A percentile compares a stretch with the other conserved stretches of the same genome.
Conservation (phyloP, 495 filamentous ascomycete species). For the Penicillium steckii region DNA sequence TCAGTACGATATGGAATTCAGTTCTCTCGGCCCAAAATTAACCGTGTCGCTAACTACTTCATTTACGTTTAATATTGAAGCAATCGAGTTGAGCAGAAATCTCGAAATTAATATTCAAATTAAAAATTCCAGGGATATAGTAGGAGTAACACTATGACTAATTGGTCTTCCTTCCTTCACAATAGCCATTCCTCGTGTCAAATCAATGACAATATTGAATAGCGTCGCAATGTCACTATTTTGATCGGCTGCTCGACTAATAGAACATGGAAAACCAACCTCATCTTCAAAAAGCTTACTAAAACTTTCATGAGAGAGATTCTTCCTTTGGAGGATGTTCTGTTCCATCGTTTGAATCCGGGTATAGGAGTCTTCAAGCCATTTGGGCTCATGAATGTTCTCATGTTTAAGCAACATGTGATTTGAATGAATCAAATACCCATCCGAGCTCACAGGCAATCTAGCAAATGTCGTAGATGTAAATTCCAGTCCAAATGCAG, state of each 20-base stretch:
- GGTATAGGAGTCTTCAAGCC: background rate
- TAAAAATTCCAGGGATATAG: background rate
- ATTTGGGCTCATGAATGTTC: background rate
- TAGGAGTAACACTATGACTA: background rate
- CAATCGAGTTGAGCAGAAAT: background rate
- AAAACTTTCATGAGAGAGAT: background rate
- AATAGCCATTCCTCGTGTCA: background rate
- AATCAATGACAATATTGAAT: background rate
- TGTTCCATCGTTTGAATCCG: background rate
- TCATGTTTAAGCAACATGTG: background rate
- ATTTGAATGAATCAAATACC: background rate
- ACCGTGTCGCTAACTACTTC: too few species aligned
- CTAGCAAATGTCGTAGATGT: background rate
- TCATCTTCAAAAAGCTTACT: background rate
- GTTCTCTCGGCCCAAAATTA: too few species aligned
- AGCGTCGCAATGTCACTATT: background rate
- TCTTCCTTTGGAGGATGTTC: background rate
- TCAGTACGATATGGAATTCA: too few species aligned
- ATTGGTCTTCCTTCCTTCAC: background rate
- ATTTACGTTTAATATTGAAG: too few species aligned
- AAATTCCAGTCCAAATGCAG: background rate
- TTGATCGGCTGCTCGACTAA: background rate
- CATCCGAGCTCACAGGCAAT: background rate
- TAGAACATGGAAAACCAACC: background rate
- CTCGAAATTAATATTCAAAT: background rate